Conservation (phyloP, 495 filamentous ascomycete genomes). For the Daldinia caldariorum region DNA sequence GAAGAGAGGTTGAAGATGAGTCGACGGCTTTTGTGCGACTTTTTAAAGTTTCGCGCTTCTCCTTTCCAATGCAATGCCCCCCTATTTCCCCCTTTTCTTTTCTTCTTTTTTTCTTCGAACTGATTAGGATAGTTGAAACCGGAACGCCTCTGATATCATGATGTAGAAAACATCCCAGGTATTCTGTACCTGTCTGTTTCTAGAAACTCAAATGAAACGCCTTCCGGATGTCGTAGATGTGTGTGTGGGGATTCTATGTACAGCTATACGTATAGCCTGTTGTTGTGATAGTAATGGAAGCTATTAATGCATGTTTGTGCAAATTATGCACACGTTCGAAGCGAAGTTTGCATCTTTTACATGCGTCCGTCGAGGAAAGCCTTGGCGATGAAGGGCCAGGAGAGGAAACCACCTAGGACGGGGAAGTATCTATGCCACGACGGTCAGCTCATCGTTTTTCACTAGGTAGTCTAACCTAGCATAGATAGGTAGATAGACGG, state of each 20-base stretch:
- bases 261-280: conserved; percentile 7
- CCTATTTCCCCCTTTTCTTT: conserved; percentile 1
- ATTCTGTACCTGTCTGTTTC: no score
- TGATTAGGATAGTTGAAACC: conserved; percentile 14
- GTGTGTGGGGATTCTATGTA: conserved; percentile 30
- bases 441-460: neutral
- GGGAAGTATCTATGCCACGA: conserved; percentile 39
- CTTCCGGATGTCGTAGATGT: conserved; percentile 16
- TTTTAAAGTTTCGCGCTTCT: neutral
- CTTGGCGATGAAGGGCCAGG: conserved; percentile 33
- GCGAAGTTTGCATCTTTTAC: conserved; percentile 18
- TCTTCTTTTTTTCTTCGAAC: neutral
- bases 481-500: neutral
- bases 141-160: conserved; percentile 35
- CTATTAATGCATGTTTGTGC: neutral
- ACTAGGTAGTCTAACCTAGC: no score
- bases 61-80: neutral
- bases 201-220: conserved; percentile 36
- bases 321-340: neutral
- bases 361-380: conserved; percentile 31
- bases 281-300: conserved; percentile 13
- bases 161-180: conserved; percentile 16
- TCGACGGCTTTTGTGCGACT: conserved; percentile 7
- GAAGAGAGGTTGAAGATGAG: conserved; percentile 8
- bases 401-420: conserved; percentile 29